Percentiles rank a stretch among this genome's conserved stretches.
Conservation (phyloP, 352 stramenopile genomes). For the Phytophthora pisi region DNA sequence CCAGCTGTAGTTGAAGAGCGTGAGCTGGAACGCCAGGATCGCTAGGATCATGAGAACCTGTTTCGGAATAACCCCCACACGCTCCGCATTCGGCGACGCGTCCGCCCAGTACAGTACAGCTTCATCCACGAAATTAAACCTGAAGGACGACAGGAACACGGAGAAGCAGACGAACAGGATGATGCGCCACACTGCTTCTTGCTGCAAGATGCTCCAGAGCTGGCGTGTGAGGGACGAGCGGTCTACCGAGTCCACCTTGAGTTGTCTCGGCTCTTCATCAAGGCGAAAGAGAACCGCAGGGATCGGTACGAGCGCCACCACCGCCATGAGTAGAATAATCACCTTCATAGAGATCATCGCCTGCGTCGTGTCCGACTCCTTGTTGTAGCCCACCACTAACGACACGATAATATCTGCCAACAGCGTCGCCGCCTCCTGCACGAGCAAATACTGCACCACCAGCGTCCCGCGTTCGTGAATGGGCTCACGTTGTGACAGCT, state of each 20-base stretch:
- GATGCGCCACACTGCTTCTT: constrained; percentile 78
- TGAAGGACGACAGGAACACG: constrained; percentile 66
- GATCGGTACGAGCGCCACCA: constrained; percentile 69
- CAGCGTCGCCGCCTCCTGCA: constrained; percentile 52
- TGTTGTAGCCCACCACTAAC: constrained; percentile 49
- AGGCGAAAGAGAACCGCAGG: constrained; percentile 67
- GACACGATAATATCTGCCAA: constrained; percentile 48
- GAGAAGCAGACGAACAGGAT: constrained; percentile 70
- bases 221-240: constrained; percentile 61
- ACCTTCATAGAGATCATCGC: constrained; percentile 69
- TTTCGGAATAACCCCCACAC: constrained; percentile 49
- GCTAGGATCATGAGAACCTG: constrained; percentile 51
- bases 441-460: constrained; percentile 74
- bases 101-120: constrained; percentile 59
- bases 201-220: constrained; percentile 78
- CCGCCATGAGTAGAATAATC: constrained; percentile 70
- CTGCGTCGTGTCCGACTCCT: constrained; percentile 36
- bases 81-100: constrained; percentile 43
- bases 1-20: constrained; percentile 80
- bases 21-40: constrained; percentile 59
- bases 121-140: constrained; percentile 61
- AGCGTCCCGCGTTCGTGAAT: constrained; percentile 74
- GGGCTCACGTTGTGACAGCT: constrained; percentile 77
- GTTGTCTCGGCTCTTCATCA: constrained; percentile 71
- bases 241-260: constrained; percentile 76